phyloP scores from a whole-genome alignment of 225 moss, liverwort and hornwort species.

The Pseudisothecium myosuroides region DNA sequence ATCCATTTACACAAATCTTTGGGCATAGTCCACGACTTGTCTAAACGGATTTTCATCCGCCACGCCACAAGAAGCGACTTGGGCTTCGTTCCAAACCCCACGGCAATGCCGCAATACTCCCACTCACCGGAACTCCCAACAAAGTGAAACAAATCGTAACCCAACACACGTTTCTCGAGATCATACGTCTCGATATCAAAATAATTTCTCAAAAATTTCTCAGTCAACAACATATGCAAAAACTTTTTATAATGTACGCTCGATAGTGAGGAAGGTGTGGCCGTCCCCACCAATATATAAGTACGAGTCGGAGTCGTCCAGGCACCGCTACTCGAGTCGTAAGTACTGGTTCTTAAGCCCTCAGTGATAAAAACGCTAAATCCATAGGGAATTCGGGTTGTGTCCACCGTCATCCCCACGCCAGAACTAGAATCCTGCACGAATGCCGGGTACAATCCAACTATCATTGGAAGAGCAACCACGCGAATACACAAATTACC shows the following conservation, averaged over 20 bases:
- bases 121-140: no score
- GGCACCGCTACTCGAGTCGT: background rate
- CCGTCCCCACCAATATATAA: background rate
- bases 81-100: background rate
- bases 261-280: no score
- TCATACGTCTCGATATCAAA: background rate
- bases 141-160: background rate
- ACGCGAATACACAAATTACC: background rate
- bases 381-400: background rate
- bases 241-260: background rate
- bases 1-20: background rate
- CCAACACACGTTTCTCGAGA: background rate
- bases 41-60: background rate
- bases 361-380: background rate
- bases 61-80: background rate
- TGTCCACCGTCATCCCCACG: background rate
- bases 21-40: background rate
- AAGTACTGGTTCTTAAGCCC: background rate
- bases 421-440: fast-evolving
- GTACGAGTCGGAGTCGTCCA: background rate
- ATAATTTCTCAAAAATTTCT: fast-evolving
- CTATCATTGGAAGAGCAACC: background rate
- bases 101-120: background rate
- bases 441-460: background rate
- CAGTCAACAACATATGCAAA: background rate